A percentile compares a stretch with the other conserved stretches of the same genome.
Evolutionary conservation across 2,329 filamentous ascomycete genomes (phyloP).

Genomic region (Cladophialophora yegresii): DNA sequence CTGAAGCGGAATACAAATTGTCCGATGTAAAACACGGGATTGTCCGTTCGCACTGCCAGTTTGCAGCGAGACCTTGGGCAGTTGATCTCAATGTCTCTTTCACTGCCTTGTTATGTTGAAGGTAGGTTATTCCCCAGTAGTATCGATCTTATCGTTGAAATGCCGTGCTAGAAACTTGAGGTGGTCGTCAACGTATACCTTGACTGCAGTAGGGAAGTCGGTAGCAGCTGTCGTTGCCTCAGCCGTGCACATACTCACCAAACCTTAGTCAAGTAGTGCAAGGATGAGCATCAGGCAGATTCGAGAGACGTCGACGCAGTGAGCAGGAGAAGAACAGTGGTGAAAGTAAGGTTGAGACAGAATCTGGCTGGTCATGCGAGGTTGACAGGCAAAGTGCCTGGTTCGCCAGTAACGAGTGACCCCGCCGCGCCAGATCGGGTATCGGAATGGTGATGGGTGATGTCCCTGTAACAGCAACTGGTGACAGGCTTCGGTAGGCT

Average conservation of each 20-base stretch:
- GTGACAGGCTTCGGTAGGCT: neutral
- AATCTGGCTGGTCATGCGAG: slow-evolving; percentile 27
- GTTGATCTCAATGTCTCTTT: neutral
- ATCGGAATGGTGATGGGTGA: neutral
- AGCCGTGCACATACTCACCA: neutral
- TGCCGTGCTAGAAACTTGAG: neutral
- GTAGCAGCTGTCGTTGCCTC: neutral
- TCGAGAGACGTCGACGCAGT: neutral
- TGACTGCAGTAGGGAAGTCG: neutral
- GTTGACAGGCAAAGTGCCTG: slow-evolving; percentile 22
- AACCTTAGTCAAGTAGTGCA: neutral
- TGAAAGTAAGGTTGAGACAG: slow-evolving; percentile 32
- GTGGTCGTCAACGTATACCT: neutral
- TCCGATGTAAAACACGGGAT: neutral
- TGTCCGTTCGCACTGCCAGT: too few relatives aligned
- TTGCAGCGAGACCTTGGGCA: neutral
- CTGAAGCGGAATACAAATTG: neutral
- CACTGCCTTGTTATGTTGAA: neutral
- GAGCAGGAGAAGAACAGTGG: slow-evolving; percentile 16
- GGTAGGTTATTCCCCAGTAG: neutral
- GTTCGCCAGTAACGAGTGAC: slow-evolving; percentile 2
- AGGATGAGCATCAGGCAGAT: neutral
- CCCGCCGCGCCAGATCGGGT: slow-evolving; percentile 8
- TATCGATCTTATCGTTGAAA: neutral
- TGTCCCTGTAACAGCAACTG: neutral